Conservation (phyloP, 331 rosid species). For the Malus hybrid region DNA sequence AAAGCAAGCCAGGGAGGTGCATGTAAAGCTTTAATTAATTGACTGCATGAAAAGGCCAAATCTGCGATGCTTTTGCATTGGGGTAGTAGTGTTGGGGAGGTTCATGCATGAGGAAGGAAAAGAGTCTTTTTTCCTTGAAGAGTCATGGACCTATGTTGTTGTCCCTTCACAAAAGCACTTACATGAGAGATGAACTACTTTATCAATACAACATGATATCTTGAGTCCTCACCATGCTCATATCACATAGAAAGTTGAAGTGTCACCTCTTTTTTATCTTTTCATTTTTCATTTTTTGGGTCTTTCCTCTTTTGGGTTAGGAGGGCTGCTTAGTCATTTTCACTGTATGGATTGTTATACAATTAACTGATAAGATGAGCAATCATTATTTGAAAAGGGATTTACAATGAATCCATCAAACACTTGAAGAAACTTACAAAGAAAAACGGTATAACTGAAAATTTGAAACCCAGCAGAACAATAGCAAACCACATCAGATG, state of each 20-base stretch:
- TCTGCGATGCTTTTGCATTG: slow-evolving; percentile 8
- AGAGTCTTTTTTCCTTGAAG: slow-evolving; percentile 18
- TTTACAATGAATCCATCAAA: neutral
- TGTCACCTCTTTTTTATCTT: slow-evolving; percentile 12
- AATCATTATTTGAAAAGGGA: slow-evolving; percentile 19
- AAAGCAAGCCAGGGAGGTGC: neutral
- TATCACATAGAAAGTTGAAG: slow-evolving; percentile 29
- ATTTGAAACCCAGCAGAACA: neutral
- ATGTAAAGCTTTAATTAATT: neutral
- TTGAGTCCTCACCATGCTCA: slow-evolving; percentile 56
- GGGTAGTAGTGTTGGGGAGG: slow-evolving; percentile 6
- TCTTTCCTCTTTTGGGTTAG: neutral
- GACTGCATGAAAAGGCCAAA: neutral
- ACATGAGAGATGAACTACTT: slow-evolving; percentile 54
- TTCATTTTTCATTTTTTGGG: neutral
- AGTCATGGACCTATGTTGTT: slow-evolving; percentile 31
- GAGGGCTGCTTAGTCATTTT: slow-evolving; percentile 50
- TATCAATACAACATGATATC: slow-evolving; percentile 36
- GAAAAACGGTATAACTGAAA: neutral
- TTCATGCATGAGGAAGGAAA: slow-evolving; percentile 42
- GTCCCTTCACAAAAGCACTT: slow-evolving; percentile 37
- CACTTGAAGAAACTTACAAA: neutral
- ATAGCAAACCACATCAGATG: too few species aligned
- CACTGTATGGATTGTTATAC: slow-evolving; percentile 40
- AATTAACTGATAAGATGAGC: slow-evolving; percentile 34